phyloP scores from a whole-genome alignment of 495 filamentous ascomycete genomes.

The Lindgomyces ingoldianus region DNA sequence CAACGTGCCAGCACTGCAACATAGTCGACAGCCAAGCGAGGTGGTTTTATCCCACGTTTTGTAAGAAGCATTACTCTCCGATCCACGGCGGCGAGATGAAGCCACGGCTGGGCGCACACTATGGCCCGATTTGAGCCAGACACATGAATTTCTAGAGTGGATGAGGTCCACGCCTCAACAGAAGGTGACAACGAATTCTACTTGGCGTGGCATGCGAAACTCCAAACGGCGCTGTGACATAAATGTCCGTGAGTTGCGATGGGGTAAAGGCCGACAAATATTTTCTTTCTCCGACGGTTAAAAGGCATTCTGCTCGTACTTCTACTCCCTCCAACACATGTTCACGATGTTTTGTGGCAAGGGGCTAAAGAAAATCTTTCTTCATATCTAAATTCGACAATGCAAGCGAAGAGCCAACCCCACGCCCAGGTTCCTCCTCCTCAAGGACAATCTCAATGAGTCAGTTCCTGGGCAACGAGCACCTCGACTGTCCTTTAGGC shows the following conservation, averaged over 20 bases:
- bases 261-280: not conserved
- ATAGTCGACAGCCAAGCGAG: not conserved
- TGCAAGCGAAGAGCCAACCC: too few relatives aligned
- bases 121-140: not conserved
- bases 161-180: not conserved
- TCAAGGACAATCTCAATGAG: too few relatives aligned
- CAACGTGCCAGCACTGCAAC: too few relatives aligned
- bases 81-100: constrained; percentile 1
- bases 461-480: not conserved
- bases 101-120: not conserved
- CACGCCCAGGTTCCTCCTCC: too few relatives aligned
- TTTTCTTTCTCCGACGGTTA: not conserved
- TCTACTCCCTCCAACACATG: not conserved
- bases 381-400: not conserved
- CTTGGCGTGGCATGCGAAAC: constrained; percentile 30
- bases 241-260: not conserved
- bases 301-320: not conserved
- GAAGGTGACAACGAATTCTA: not conserved
- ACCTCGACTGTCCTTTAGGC: not conserved
- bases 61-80: constrained; percentile 27
- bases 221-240: not conserved
- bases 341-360: not conserved
- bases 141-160: constrained; percentile 1
- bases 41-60: constrained; percentile 27
- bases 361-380: not conserved